These are phyloP conservation scores for Scleroderma bovista DNA, from an alignment of 768 basidiomycete species.

Conservation along the genomic window DNA sequence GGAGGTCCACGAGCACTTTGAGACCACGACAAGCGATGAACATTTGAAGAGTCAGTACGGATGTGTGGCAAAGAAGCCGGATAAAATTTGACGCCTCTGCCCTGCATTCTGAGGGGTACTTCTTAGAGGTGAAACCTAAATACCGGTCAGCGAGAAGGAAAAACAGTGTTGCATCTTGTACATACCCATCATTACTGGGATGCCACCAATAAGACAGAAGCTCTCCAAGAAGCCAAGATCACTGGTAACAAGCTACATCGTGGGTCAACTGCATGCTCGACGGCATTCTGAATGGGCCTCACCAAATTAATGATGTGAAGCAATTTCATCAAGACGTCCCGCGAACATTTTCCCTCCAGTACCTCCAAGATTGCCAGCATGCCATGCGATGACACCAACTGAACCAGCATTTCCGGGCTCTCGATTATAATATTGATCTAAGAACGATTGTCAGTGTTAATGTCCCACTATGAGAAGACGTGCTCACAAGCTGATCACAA, in stretches of 20 bases:
- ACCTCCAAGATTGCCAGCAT: constrained; percentile 94
- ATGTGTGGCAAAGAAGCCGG: constrained; percentile 85
- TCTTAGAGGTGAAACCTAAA: constrained; percentile 91
- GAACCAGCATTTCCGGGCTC: constrained; percentile 78
- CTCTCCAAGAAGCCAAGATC: constrained; percentile 89
- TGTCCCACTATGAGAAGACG: background rate
- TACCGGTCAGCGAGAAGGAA: constrained; percentile 3
- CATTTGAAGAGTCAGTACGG: constrained; percentile 94
- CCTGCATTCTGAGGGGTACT: constrained; percentile 87
- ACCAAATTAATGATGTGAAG: constrained; percentile 90
- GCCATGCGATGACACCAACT: constrained; percentile 89
- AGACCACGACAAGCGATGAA: constrained; percentile 97
- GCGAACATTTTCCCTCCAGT: constrained; percentile 77
- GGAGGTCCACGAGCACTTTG: constrained; percentile 88
- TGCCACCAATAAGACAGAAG: constrained; percentile 92
- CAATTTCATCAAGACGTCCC: constrained; percentile 81
- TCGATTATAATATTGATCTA: constrained; percentile 75
- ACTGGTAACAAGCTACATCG: constrained; percentile 49
- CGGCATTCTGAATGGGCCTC: background rate
- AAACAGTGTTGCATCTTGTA: constrained; percentile 5
- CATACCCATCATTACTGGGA: constrained; percentile 90
- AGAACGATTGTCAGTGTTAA: constrained; percentile 1
- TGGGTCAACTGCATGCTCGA: background rate
- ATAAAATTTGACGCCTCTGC: constrained; percentile 96
- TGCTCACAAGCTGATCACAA: constrained; percentile 79